Conservation (phyloP, 2,329 filamentous ascomycete genomes). For the Furcasterigmium furcatum region DNA sequence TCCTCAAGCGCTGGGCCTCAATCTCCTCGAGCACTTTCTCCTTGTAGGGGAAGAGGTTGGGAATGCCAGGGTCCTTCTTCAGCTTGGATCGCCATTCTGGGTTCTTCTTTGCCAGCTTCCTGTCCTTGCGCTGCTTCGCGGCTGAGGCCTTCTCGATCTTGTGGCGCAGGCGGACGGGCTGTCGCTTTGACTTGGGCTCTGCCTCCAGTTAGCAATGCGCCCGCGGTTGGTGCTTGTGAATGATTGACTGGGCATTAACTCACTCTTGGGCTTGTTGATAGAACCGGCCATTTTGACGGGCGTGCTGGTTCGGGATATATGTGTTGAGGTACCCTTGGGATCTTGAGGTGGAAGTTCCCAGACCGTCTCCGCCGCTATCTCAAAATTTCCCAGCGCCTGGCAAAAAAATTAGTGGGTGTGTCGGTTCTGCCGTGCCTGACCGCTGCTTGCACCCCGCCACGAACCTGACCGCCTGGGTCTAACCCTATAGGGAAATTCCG, state of each 20-base stretch:
- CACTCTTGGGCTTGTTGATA: constrained; percentile 54
- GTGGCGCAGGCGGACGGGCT: constrained; percentile 82
- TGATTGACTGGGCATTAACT: constrained; percentile 18
- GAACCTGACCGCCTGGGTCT: constrained; percentile 5
- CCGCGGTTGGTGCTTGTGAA: neutral
- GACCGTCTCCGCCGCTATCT: constrained; percentile 2
- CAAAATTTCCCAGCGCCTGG: constrained; percentile 8
- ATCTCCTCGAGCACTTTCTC: constrained; percentile 93
- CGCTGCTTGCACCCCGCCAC: constrained; percentile 6
- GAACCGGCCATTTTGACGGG: constrained; percentile 44
- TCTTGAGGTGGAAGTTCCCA: too few species aligned
- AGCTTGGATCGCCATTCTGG: constrained; percentile 92
- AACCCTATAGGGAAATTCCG: neutral
- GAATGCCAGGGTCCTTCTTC: constrained; percentile 98
- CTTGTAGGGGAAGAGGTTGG: constrained; percentile 97
- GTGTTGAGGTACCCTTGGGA: neutral
- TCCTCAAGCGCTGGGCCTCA: constrained; percentile 79
- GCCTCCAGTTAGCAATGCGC: neutral
- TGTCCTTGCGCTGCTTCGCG: constrained; percentile 86
- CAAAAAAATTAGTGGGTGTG: constrained; percentile 14
- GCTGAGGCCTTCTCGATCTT: constrained; percentile 93
- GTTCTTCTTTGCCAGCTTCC: constrained; percentile 91
- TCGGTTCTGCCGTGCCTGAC: constrained; percentile 10
- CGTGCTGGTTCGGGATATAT: neutral
- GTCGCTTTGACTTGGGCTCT: constrained; percentile 96